Evolutionary conservation across 1,284 basidiomycete genomes (phyloP), one percentile per base, ranked within the genome.

Genomic region (Bondarzewia mesenterica): DNA sequence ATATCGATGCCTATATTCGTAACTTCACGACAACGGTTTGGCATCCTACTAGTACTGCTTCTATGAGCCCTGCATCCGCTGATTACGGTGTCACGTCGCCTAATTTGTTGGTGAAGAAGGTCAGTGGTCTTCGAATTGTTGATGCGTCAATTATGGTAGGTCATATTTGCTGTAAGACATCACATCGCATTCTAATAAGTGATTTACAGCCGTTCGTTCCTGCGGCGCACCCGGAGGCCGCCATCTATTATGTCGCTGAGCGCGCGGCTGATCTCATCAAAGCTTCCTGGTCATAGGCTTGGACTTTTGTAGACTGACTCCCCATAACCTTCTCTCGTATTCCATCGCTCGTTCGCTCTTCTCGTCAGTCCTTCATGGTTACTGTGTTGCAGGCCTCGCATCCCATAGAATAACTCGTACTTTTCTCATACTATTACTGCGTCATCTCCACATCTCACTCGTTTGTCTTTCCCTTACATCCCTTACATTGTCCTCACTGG

Each of bases 81-180:
- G 49, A 40, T 21, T 14, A 27, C 41, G 25, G 41, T 27, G 21
- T 23, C 41, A 75, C 82, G 37, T 73, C 77, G 60, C 68, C 77
- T 4, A 69, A 75, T 54, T 60, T 84, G 21, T 60, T 62, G 27
- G 75, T 80, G 8, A 75, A 78, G 60, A 74, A 74, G 32, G 71
- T 72, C 1, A 41, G 38, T 55, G 64, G 60, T 56, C 60, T 59
- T 51, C 59, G 52, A 42, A 56, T 58, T 5, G 55, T 63, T 29
- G 58, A 63, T 52, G 57, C 58, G 10, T 55, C 54, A 5, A 50
- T 54, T n/a, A 48, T 60, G 43, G 57, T 57, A 27, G 46, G 58
- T 52, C n/a, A 12, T 10, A 32, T 32, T 32, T 12, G n/a, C n/a
- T 1, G 29, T 32, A 10, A 12, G 2, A 32, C 3, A 32, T n/a